Conservation (phyloP, 2,329 filamentous ascomycete genomes). For the Sarocladium brachiariae region DNA sequence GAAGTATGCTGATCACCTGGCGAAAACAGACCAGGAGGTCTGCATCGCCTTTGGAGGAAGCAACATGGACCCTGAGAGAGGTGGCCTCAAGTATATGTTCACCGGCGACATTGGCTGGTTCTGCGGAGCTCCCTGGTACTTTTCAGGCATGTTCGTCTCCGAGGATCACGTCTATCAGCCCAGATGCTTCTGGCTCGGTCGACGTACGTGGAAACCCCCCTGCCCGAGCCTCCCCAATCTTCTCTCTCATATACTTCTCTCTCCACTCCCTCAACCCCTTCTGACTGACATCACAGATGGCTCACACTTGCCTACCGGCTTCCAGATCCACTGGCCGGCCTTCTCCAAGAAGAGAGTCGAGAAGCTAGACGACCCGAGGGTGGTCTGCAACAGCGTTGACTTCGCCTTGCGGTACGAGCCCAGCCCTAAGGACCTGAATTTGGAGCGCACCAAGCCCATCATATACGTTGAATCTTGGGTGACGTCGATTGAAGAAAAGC, state of each 20-base stretch:
- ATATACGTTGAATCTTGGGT: not conserved
- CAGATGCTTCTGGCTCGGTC: not conserved
- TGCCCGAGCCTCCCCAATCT: not conserved
- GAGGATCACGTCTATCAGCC: not conserved
- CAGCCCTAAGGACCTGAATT: not conserved
- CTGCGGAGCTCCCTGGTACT: not conserved
- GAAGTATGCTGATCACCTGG: too few species aligned
- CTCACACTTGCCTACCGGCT: not conserved
- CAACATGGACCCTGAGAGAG: not conserved
- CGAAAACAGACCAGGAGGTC: not conserved
- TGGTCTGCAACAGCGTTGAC: not conserved
- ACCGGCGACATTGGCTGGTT: not conserved
- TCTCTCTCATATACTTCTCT: not conserved
- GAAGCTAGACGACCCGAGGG: not conserved
- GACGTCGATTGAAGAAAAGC: not conserved
- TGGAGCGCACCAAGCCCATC: not conserved
- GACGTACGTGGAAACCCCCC: not conserved
- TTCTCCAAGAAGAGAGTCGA: not conserved
- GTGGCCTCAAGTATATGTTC: not conserved
- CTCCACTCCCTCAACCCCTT: not conserved
- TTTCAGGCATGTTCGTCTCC: not conserved
- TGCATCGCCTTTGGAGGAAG: not conserved
- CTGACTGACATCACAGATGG: not conserved
- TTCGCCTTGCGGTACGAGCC: not conserved
- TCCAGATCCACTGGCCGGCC: not conserved